Percentiles rank a stretch among this genome's conserved stretches.
These are phyloP conservation scores for Lodderomyces oxycetoniae DNA, from an alignment of 1,139 yeast genomes.

Conservation along the genomic window DNA sequence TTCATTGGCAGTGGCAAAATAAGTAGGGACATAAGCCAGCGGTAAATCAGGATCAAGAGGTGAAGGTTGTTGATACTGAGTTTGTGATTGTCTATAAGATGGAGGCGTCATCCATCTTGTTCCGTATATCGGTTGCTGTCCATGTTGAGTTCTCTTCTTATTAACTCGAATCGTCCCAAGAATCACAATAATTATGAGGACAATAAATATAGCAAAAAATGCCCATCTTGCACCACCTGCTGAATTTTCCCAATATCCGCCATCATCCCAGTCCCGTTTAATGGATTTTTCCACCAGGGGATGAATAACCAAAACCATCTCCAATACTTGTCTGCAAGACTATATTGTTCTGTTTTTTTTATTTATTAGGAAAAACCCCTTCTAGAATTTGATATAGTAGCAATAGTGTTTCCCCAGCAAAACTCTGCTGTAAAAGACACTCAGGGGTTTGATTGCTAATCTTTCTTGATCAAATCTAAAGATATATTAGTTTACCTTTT, in stretches of 20 bases:
- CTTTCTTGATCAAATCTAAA: too few relatives aligned
- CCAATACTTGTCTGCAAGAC: too few relatives aligned
- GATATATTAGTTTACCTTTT: too few relatives aligned
- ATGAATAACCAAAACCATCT: too few relatives aligned
- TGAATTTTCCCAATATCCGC: conserved; percentile 19
- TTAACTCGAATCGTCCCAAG: conserved; percentile 55
- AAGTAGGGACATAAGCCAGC: conserved; percentile 55
- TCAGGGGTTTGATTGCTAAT: too few relatives aligned
- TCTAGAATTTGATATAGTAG: too few relatives aligned
- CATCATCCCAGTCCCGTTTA: conserved; percentile 14
- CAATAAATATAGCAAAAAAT: conserved; percentile 49
- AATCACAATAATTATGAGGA: conserved; percentile 45
- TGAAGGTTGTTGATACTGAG: conserved; percentile 47
- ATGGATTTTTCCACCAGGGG: too few relatives aligned
- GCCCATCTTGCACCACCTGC: conserved; percentile 53
- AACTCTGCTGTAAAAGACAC: too few relatives aligned
- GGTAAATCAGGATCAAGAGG: conserved; percentile 31
- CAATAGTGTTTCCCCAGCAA: too few relatives aligned
- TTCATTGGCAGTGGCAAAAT: conserved; percentile 48
- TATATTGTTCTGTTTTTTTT: too few relatives aligned
- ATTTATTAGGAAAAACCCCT: too few relatives aligned
- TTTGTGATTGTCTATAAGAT: conserved; percentile 69
- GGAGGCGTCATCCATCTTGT: conserved; percentile 95
- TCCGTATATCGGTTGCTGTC: conserved; percentile 70
- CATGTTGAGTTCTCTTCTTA: conserved; percentile 52